These are phyloP conservation scores for Oidiodendron maius DNA, from an alignment of 495 filamentous ascomycete species.

Conservation along the genomic window DNA sequence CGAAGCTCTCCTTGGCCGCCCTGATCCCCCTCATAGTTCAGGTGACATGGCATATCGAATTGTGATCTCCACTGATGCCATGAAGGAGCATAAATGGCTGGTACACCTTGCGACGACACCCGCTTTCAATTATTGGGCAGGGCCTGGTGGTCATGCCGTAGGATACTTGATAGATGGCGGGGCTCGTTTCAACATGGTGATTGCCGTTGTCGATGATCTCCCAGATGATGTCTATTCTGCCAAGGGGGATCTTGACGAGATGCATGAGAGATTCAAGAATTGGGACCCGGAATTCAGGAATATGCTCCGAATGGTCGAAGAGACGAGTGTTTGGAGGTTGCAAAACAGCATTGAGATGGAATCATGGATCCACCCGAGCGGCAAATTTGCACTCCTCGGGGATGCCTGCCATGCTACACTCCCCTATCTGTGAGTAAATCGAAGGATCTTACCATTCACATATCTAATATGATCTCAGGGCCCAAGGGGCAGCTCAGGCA, in stretches of 20 bases:
- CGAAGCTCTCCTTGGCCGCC: slow-evolving; percentile 37
- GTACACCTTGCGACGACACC: slow-evolving; percentile 40
- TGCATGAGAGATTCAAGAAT: slow-evolving; percentile 50
- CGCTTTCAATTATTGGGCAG: slow-evolving; percentile 60
- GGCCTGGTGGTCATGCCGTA: slow-evolving; percentile 56
- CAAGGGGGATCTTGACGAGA: slow-evolving; percentile 55
- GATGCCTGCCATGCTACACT: slow-evolving; percentile 66
- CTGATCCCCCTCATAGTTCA: slow-evolving; percentile 42
- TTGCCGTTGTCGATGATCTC: slow-evolving; percentile 62
- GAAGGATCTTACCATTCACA: neutral
- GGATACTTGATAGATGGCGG: slow-evolving; percentile 53
- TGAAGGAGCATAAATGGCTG: slow-evolving; percentile 39
- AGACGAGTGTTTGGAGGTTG: slow-evolving; percentile 60
- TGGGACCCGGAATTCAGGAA: slow-evolving; percentile 51
- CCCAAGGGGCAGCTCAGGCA: slow-evolving; percentile 17
- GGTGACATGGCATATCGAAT: slow-evolving; percentile 63
- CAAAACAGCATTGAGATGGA: slow-evolving; percentile 50
- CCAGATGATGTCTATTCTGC: slow-evolving; percentile 47
- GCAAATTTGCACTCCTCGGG: slow-evolving; percentile 54
- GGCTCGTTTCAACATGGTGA: slow-evolving; percentile 58
- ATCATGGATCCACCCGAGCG: slow-evolving; percentile 46
- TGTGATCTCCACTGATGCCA: slow-evolving; percentile 46
- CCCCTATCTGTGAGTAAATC: slow-evolving; percentile 39
- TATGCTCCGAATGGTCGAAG: slow-evolving; percentile 40
- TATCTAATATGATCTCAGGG: slow-evolving; percentile 7